These are phyloP conservation scores for Dryas drummondii DNA, from an alignment of 306 rosid species.

Conservation along the genomic window DNA sequence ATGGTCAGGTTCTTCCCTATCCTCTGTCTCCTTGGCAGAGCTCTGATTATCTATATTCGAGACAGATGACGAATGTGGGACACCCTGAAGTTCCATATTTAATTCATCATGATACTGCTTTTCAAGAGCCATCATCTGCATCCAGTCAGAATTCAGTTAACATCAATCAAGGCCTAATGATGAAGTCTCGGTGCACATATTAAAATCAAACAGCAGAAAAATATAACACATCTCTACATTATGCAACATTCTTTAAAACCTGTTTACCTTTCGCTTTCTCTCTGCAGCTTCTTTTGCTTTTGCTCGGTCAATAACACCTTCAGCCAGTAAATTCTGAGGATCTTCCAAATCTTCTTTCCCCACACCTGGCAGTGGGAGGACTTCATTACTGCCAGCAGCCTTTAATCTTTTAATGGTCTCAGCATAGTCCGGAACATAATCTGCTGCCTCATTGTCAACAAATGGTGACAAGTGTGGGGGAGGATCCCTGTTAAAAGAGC, in stretches of 20 bases:
- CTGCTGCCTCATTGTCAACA: conserved; percentile 73
- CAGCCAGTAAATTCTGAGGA: conserved; percentile 69
- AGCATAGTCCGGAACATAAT: conserved; percentile 90
- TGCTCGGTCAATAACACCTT: conserved; percentile 73
- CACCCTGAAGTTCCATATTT: conserved; percentile 68
- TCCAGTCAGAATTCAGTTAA: conserved; percentile 17
- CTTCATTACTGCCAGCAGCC: conserved; percentile 65
- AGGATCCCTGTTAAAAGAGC: conserved; percentile 54
- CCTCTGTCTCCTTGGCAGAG: conserved; percentile 35
- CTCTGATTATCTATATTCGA: conserved; percentile 37
- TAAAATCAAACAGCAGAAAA: neutral
- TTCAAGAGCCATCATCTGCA: conserved; percentile 73
- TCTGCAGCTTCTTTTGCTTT: conserved; percentile 83
- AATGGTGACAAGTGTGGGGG: conserved; percentile 97
- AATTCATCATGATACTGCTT: conserved; percentile 75
- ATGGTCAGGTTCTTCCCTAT: conserved; percentile 41
- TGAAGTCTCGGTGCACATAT: neutral
- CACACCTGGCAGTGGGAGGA: conserved; percentile 77
- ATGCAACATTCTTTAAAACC: neutral
- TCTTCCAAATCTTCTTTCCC: conserved; percentile 74
- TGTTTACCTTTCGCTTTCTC: conserved; percentile 61
- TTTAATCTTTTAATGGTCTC: conserved; percentile 70
- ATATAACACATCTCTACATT: neutral
- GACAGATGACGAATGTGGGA: conserved; percentile 29
- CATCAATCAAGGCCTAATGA: neutral